Percentiles rank a stretch among this genome's conserved stretches.
These are phyloP conservation scores for Xylaria sp. DNA, from an alignment of 2,329 filamentous ascomycete genomes.

Conservation along the genomic window DNA sequence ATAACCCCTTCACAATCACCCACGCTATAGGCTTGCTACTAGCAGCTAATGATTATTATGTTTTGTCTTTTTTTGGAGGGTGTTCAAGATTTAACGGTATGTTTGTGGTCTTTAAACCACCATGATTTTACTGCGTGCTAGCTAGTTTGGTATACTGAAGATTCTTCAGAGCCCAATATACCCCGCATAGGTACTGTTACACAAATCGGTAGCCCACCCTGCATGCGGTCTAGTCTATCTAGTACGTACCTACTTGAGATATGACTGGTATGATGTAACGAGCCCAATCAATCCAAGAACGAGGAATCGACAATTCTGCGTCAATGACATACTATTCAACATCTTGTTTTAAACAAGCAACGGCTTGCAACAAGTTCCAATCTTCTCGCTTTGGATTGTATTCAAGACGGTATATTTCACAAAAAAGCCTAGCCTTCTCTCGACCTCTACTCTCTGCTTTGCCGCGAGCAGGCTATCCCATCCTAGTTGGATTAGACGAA, in stretches of 20 bases:
- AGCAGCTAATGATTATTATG: not conserved
- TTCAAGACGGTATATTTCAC: conserved; percentile 13
- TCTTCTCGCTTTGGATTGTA: not conserved
- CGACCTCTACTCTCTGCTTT: conserved; percentile 4
- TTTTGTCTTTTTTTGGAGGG: no score
- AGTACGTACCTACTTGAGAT: not conserved
- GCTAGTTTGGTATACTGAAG: no score
- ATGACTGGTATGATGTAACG: conserved; percentile 43
- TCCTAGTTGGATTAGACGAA: not conserved
- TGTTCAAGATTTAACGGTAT: no score
- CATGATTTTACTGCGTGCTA: no score
- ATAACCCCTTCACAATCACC: not conserved
- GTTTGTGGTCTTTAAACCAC: no score
- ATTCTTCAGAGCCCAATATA: no score
- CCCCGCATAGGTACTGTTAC: no score
- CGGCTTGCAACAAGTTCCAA: conserved; percentile 13
- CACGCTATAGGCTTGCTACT: not conserved
- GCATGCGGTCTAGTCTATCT: not conserved
- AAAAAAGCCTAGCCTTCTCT: not conserved
- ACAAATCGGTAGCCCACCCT: not conserved
- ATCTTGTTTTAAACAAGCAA: conserved; percentile 9
- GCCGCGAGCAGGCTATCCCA: not conserved
- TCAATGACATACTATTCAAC: conserved; percentile 37
- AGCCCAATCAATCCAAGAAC: conserved; percentile 27
- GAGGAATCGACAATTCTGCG: conserved; percentile 28